Evolutionary conservation across 106 monocot genomes (phyloP).

Genomic region (Acorus gramineus): DNA sequence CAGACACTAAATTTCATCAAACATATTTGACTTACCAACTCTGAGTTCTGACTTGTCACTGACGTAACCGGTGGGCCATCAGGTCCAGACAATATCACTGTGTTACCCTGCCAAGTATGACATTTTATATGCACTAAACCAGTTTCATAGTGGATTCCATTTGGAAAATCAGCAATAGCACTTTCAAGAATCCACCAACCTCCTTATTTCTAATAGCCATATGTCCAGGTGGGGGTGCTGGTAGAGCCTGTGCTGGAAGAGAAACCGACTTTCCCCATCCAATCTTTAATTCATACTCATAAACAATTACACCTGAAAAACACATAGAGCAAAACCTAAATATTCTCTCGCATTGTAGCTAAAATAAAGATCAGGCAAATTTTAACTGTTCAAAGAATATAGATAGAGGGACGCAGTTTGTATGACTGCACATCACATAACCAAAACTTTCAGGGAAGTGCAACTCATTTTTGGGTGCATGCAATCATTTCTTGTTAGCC

Average conservation of each 20-base stretch:
- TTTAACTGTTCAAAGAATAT: neutral
- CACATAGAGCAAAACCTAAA: neutral
- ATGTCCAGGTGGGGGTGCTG: slow-evolving; percentile 97
- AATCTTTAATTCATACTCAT: slow-evolving; percentile 97
- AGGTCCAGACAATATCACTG: slow-evolving; percentile 89
- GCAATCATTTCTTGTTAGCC: too few relatives aligned
- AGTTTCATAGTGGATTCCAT: neutral
- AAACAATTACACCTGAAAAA: slow-evolving; percentile 78
- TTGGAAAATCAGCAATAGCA: neutral
- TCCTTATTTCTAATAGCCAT: slow-evolving; percentile 99
- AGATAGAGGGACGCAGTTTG: too few relatives aligned
- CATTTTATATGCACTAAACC: slow-evolving; percentile 2
- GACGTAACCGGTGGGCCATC: slow-evolving; percentile 63
- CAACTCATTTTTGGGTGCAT: too few relatives aligned
- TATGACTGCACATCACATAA: too few relatives aligned
- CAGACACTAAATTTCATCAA: too few relatives aligned
- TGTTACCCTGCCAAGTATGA: slow-evolving; percentile 44
- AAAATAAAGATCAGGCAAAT: neutral
- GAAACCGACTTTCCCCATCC: slow-evolving; percentile 99
- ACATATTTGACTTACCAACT: slow-evolving; percentile 50
- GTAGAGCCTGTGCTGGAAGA: slow-evolving; percentile 94
- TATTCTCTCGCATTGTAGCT: neutral
- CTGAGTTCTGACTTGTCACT: slow-evolving; percentile 71
- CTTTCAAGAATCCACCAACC: slow-evolving; percentile 21
- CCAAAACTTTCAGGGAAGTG: too few relatives aligned